phyloP scores from a whole-genome alignment of 768 basidiomycete species.

The Termitomyces sp. region DNA sequence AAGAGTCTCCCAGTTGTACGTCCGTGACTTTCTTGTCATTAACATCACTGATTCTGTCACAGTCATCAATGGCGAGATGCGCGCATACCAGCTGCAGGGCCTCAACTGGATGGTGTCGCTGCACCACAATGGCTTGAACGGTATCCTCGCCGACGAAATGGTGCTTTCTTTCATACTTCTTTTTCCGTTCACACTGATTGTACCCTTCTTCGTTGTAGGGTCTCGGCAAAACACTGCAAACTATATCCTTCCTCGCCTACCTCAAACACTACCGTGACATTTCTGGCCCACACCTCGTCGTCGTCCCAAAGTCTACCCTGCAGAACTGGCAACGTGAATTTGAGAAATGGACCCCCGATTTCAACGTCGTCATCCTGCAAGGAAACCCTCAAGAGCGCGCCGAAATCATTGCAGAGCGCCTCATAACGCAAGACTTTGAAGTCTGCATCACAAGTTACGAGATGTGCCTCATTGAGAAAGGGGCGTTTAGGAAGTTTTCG shows the following conservation, averaged over 20 bases:
- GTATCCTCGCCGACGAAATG: slow-evolving; percentile 98
- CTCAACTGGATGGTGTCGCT: slow-evolving; percentile 97
- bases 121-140: slow-evolving; percentile 94
- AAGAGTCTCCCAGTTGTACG: slow-evolving; percentile 86
- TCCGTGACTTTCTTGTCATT: slow-evolving; percentile 13
- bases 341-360: slow-evolving; percentile 83
- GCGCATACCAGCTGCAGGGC: slow-evolving; percentile 92
- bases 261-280: slow-evolving; percentile 78
- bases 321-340: slow-evolving; percentile 98
- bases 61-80: slow-evolving; percentile 90
- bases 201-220: slow-evolving; percentile 42
- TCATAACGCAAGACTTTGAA: slow-evolving; percentile 87
- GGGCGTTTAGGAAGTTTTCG: slow-evolving; percentile 87
- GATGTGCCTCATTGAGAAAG: slow-evolving; percentile 92
- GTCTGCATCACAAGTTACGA: slow-evolving; percentile 96
- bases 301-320: slow-evolving; percentile 97
- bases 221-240: slow-evolving; percentile 97
- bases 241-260: slow-evolving; percentile 94
- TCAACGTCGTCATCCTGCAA: slow-evolving; percentile 74
- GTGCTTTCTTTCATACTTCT: slow-evolving; percentile 22
- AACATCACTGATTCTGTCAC: slow-evolving; percentile 4
- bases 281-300: slow-evolving; percentile 84
- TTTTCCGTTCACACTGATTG: not conserved
- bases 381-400: slow-evolving; percentile 89
- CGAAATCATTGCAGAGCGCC: slow-evolving; percentile 67